These are phyloP conservation scores for Yamadazyma kitorensis DNA, from an alignment of 805 yeast species.

Conservation along the genomic window DNA sequence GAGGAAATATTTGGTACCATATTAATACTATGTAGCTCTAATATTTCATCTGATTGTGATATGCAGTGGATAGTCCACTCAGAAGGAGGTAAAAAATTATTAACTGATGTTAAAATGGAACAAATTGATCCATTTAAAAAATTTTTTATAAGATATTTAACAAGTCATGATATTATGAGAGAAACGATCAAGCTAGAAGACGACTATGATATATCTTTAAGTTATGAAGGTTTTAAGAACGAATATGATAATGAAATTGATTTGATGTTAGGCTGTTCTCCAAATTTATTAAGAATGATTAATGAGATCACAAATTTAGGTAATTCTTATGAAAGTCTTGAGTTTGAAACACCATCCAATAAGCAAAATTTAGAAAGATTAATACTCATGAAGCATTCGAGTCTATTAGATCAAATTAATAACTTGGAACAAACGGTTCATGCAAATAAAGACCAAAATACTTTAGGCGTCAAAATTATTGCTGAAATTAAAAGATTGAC, in stretches of 20 bases:
- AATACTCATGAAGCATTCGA: slow-evolving; percentile 22
- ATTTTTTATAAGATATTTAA: slow-evolving; percentile 37
- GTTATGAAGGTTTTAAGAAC: slow-evolving; percentile 24
- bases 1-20: slow-evolving; percentile 40
- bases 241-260: slow-evolving; percentile 35
- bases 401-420: slow-evolving; percentile 14
- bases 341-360: slow-evolving; percentile 15
- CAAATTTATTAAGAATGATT: slow-evolving; percentile 33
- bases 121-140: slow-evolving; percentile 24
- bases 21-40: slow-evolving; percentile 38
- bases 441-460: not conserved
- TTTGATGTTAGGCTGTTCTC: slow-evolving; percentile 39
- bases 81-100: slow-evolving; percentile 35
- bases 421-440: slow-evolving; percentile 15
- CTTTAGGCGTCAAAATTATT: slow-evolving; percentile 13
- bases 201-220: slow-evolving; percentile 23
- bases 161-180: slow-evolving; percentile 44
- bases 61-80: slow-evolving; percentile 36
- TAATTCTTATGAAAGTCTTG: slow-evolving; percentile 30
- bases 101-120: not conserved
- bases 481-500: slow-evolving; percentile 39
- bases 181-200: slow-evolving; percentile 33
- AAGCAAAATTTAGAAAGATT: slow-evolving; percentile 20
- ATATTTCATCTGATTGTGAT: slow-evolving; percentile 40
- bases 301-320: slow-evolving; percentile 37